These are phyloP conservation scores for Pseudozyma tsukubaensis DNA, from an alignment of 1,284 basidiomycete genomes.

Conservation along the genomic window DNA sequence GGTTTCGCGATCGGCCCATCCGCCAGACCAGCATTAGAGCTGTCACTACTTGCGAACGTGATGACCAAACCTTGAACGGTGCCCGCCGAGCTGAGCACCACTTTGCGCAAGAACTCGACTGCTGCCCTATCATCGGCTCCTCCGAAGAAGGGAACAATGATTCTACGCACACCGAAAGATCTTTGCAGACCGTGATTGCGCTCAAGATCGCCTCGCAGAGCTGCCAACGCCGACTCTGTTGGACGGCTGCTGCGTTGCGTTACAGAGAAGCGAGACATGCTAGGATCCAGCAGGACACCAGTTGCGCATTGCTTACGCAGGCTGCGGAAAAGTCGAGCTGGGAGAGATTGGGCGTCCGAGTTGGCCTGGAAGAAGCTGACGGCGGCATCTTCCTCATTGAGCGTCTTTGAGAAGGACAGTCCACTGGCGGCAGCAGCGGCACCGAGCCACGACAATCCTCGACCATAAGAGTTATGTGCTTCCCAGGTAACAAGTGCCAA, in stretches of 20 bases:
- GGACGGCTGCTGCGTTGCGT: not conserved
- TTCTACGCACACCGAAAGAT: slow-evolving; percentile 14
- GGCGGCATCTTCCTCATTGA: slow-evolving; percentile 39
- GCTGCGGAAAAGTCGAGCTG: slow-evolving; percentile 32
- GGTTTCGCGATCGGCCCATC: not conserved
- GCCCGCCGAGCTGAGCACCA: slow-evolving; percentile 26
- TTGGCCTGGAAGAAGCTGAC: slow-evolving; percentile 38
- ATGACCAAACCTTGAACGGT: slow-evolving; percentile 46
- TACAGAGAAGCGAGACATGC: slow-evolving; percentile 18
- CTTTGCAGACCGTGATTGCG: slow-evolving; percentile 20
- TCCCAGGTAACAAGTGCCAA: slow-evolving; percentile 47
- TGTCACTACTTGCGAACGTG: slow-evolving; percentile 14
- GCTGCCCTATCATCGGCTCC: slow-evolving; percentile 51
- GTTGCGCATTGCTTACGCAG: slow-evolving; percentile 37
- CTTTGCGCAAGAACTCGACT: slow-evolving; percentile 32
- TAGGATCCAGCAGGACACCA: slow-evolving; percentile 42
- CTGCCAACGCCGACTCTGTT: not conserved
- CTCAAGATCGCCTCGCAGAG: slow-evolving; percentile 21
- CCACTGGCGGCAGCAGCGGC: slow-evolving; percentile 44
- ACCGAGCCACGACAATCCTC: slow-evolving; percentile 47
- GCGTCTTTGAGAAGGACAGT: slow-evolving; percentile 28
- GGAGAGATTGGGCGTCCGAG: slow-evolving; percentile 45
- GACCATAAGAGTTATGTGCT: slow-evolving; percentile 36
- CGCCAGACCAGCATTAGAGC: not conserved
- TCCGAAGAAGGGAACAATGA: slow-evolving; percentile 53